A percentile compares a stretch with the other conserved stretches of the same genome.
Conservation (phyloP, 768 basidiomycete species). For the Cystofilobasidium capitatum region DNA sequence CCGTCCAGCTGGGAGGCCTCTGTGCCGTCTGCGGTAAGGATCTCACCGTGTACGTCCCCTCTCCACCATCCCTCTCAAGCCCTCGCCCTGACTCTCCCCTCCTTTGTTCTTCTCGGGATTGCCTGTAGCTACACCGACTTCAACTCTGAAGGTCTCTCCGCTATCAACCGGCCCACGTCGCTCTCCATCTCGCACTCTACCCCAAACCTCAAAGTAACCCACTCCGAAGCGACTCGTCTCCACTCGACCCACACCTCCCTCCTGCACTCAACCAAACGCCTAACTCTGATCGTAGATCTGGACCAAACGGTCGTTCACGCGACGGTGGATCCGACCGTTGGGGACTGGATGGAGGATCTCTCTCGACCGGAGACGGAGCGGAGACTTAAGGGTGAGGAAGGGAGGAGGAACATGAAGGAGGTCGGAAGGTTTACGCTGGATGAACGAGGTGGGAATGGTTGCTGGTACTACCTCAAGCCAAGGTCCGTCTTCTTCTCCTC, state of each 20-base stretch:
- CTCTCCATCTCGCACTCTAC: not conserved
- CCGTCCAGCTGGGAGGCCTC: conserved; percentile 80
- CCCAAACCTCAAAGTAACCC: not conserved
- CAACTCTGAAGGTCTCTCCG: not conserved
- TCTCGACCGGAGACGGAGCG: conserved; percentile 36
- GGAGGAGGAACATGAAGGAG: conserved; percentile 83
- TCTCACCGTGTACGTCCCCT: conserved; percentile 47
- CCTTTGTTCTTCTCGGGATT: not conserved
- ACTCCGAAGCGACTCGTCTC: conserved; percentile 70
- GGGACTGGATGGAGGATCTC: conserved; percentile 88
- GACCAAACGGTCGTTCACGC: conserved; percentile 99
- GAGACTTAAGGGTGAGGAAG: conserved; percentile 38
- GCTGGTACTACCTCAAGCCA: conserved; percentile 96
- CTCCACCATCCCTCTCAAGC: not conserved
- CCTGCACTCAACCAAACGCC: conserved; percentile 62
- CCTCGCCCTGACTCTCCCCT: conserved; percentile 10
- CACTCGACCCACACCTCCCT: conserved; percentile 72
- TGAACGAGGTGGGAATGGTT: conserved; percentile 61
- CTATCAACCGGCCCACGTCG: not conserved
- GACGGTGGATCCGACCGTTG: conserved; percentile 95
- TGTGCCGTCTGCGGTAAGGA: conserved; percentile 94
- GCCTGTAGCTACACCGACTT: not conserved
- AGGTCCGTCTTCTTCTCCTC: conserved; percentile 51
- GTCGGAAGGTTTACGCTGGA: conserved; percentile 84
- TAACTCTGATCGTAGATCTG: conserved; percentile 93